phyloP scores from a whole-genome alignment of 2,329 filamentous ascomycete genomes.

The Plenodomus biglobosus region DNA sequence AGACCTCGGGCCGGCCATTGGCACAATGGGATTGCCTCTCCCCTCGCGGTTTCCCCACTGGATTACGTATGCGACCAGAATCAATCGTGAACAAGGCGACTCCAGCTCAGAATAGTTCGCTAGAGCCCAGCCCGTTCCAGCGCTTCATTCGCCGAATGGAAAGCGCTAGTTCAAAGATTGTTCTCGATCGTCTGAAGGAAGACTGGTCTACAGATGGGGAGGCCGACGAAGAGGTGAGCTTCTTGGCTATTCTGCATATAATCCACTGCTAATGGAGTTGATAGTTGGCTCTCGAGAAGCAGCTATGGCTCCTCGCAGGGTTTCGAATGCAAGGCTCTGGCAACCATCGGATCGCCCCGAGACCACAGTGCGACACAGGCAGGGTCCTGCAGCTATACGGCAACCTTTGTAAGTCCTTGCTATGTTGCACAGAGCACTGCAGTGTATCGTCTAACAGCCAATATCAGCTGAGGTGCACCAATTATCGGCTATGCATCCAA shows the following conservation, averaged over 20 bases:
- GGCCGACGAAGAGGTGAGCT: constrained; percentile 49
- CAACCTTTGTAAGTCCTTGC: constrained; percentile 41
- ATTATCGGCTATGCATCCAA: constrained; percentile 46
- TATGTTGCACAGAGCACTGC: constrained; percentile 16
- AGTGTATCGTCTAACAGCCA: constrained; percentile 32
- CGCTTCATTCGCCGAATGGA: constrained; percentile 60
- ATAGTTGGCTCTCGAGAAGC: constrained; percentile 55
- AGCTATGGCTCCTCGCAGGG: constrained; percentile 63
- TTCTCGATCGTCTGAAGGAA: constrained; percentile 59
- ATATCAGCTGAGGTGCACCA: constrained; percentile 49
- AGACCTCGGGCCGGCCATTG: constrained; percentile 31
- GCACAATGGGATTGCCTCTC: constrained; percentile 40
- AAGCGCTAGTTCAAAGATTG: constrained; percentile 53
- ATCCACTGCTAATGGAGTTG: constrained; percentile 1
- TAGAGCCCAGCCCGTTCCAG: constrained; percentile 49
- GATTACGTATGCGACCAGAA: constrained; percentile 20
- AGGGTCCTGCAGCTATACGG: constrained; percentile 45
- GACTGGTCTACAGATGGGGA: constrained; percentile 48
- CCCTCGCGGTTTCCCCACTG: constrained; percentile 20
- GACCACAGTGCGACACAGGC: constrained; percentile 33
- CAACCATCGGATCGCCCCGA: constrained; percentile 22
- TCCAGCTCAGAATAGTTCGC: constrained; percentile 19
- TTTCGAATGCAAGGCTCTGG: constrained; percentile 48
- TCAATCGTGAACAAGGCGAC: constrained; percentile 18
- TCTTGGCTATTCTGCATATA: background rate